These are phyloP conservation scores for Raddia guianensis DNA, from an alignment of 176 grass and related monocot species.

Conservation along the genomic window DNA sequence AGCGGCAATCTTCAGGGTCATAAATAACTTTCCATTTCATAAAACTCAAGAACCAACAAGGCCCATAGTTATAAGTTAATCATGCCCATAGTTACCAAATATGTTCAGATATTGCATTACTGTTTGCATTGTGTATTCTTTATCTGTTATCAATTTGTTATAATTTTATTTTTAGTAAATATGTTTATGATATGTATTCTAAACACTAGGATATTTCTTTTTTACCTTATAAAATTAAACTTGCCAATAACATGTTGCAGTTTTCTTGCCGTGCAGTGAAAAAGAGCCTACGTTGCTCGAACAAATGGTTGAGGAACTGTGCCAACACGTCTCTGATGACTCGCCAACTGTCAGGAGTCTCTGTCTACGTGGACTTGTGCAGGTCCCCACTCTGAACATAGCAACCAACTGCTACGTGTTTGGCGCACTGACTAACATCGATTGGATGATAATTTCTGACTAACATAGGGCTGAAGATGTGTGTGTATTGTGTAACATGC, in stretches of 20 bases:
- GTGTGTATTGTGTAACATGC: background rate
- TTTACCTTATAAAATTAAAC: slow-evolving; percentile 30
- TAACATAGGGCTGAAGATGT: slow-evolving; percentile 26
- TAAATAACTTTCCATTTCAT: background rate
- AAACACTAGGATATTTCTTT: slow-evolving; percentile 14
- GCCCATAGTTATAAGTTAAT: background rate
- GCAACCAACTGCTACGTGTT: slow-evolving; percentile 28
- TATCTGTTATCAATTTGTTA: slow-evolving; percentile 4
- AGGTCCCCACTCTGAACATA: slow-evolving; percentile 51
- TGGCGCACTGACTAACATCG: slow-evolving; percentile 36
- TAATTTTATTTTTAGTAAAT: slow-evolving; percentile 24
- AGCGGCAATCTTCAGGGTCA: no score
- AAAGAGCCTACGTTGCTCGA: slow-evolving; percentile 71
- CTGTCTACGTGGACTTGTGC: slow-evolving; percentile 85
- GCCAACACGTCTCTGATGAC: slow-evolving; percentile 96
- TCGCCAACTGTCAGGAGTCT: slow-evolving; percentile 86
- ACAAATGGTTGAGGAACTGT: slow-evolving; percentile 85
- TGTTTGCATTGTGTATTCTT: slow-evolving; percentile 9
- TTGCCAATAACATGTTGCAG: slow-evolving; percentile 24
- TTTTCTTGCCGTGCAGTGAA: slow-evolving; percentile 67
- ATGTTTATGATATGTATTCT: slow-evolving; percentile 9
- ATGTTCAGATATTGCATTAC: background rate
- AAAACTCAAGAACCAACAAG: background rate
- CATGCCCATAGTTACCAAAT: background rate
- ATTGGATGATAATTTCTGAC: slow-evolving; percentile 34